Evolutionary conservation across 352 stramenopile genomes (phyloP).

Genomic region (Globisporangium viniferum): DNA sequence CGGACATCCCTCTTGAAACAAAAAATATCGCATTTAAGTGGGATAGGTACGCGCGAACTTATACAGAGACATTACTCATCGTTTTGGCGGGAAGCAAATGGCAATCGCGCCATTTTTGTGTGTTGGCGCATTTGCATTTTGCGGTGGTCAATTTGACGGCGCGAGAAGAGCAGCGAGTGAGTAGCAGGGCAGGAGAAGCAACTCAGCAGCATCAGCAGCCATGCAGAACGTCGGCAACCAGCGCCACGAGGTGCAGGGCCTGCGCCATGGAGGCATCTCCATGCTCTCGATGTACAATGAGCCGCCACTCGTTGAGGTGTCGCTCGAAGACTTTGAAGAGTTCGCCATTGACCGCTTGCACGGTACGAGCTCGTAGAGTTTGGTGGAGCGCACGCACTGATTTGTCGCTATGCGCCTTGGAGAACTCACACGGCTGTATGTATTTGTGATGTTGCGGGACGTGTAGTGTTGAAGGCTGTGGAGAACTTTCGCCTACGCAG

Average conservation of each 20-base stretch:
- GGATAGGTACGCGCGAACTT: neutral
- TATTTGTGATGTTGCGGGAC: neutral
- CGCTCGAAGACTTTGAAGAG: conserved; percentile 97
- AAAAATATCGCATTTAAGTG: neutral
- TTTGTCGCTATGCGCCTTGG: neutral
- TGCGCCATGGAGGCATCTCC: conserved; percentile 38
- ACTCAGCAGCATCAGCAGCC: neutral
- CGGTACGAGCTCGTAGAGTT: conserved; percentile 21
- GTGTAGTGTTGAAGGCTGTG: conserved; percentile 72
- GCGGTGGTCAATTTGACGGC: conserved; percentile 5
- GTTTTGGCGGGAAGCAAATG: conserved; percentile 31
- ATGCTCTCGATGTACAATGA: conserved; percentile 94
- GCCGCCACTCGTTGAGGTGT: conserved; percentile 93
- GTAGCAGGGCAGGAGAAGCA: neutral
- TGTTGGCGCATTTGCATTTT: neutral
- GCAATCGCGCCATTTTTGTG: conserved; percentile 1
- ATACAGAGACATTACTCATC: neutral
- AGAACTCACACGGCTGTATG: neutral
- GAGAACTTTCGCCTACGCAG: conserved; percentile 85
- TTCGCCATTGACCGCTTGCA: conserved; percentile 96
- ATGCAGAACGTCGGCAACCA: conserved; percentile 88
- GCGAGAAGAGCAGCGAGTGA: neutral
- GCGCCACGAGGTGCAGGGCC: conserved; percentile 43
- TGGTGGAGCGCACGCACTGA: neutral
- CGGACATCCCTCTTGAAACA: neutral